A percentile compares a stretch with the other conserved stretches of the same genome.
These are phyloP conservation scores for Sporothrix curviconia DNA, from an alignment of 2,329 filamentous ascomycete species.

Conservation along the genomic window DNA sequence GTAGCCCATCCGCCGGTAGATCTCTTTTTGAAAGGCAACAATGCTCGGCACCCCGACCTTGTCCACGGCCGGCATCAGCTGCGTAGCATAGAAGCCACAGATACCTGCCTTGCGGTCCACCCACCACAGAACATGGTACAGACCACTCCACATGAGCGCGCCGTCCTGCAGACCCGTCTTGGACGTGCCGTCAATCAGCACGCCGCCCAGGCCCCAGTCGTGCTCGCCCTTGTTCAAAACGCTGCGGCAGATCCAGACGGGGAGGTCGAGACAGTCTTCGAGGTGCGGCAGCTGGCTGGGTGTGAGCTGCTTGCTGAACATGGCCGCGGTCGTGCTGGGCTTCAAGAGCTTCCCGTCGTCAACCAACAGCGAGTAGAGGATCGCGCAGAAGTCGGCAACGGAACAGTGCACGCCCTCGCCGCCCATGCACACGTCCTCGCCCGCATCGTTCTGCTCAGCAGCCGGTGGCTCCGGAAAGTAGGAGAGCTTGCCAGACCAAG, in stretches of 20 bases:
- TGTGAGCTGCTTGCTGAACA: constrained; percentile 23
- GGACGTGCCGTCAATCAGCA: constrained; percentile 19
- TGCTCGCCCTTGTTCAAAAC: constrained; percentile 21
- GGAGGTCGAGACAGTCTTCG: constrained; percentile 15
- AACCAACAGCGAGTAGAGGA: constrained; percentile 22
- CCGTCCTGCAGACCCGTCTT: constrained; percentile 18
- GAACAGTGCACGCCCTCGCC: constrained; percentile 23
- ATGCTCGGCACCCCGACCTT: constrained; percentile 9
- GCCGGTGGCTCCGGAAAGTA: neutral
- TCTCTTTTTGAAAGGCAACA: constrained; percentile 8
- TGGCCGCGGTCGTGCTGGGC: constrained; percentile 11
- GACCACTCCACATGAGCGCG: constrained; percentile 23
- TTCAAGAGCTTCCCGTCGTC: constrained; percentile 23
- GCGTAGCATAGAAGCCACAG: constrained; percentile 24
- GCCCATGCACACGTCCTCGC: constrained; percentile 20
- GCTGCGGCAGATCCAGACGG: constrained; percentile 22
- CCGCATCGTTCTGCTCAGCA: constrained; percentile 2
- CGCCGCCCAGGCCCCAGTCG: constrained; percentile 23
- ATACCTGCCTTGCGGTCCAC: constrained; percentile 23
- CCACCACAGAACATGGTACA: constrained; percentile 23
- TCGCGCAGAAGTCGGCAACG: constrained; percentile 17
- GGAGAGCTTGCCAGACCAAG: neutral
- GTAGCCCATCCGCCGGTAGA: constrained; percentile 10
- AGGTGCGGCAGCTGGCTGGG: constrained; percentile 8
- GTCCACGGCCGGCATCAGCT: constrained; percentile 17